phyloP scores from a whole-genome alignment of 2,329 filamentous ascomycete genomes.

The Onygena corvina region DNA sequence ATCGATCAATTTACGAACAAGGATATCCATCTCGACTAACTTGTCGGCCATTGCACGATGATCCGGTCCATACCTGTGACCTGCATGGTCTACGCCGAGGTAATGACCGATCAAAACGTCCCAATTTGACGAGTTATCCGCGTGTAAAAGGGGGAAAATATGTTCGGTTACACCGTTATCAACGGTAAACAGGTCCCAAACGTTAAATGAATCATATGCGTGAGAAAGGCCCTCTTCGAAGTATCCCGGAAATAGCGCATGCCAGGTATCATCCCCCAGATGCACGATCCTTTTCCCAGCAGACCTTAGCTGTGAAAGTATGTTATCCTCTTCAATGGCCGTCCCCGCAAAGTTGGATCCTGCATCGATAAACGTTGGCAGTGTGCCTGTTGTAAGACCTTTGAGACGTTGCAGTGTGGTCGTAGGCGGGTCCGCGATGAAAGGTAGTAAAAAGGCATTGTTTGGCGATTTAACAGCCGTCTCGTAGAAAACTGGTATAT shows the following conservation, averaged over 20 bases:
- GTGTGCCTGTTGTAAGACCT: slow-evolving; percentile 83
- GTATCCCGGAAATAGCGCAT: slow-evolving; percentile 80
- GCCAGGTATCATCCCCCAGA: slow-evolving; percentile 97
- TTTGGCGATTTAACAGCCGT: slow-evolving; percentile 60
- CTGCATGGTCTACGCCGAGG: slow-evolving; percentile 90
- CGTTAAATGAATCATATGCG: slow-evolving; percentile 94
- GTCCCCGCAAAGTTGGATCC: slow-evolving; percentile 93
- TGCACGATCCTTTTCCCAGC: slow-evolving; percentile 73
- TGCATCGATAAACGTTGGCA: slow-evolving; percentile 87
- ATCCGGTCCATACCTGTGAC: slow-evolving; percentile 87
- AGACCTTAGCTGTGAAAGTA: slow-evolving; percentile 51
- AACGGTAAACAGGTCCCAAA: slow-evolving; percentile 93
- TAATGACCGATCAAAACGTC: slow-evolving; percentile 92
- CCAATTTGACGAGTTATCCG: slow-evolving; percentile 58
- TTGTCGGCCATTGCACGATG: slow-evolving; percentile 88
- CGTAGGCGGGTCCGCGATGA: slow-evolving; percentile 94
- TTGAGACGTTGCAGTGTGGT: slow-evolving; percentile 86
- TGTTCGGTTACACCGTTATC: slow-evolving; percentile 91
- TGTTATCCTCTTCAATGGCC: slow-evolving; percentile 85
- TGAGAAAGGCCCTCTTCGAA: slow-evolving; percentile 77
- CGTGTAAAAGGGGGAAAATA: slow-evolving; percentile 61
- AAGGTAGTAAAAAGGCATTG: slow-evolving; percentile 81
- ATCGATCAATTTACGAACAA: slow-evolving; percentile 60
- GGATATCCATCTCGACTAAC: slow-evolving; percentile 75
- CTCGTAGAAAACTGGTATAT: slow-evolving; percentile 76